Base-by-base conservation (phyloP, 306 rosid species). In the Dryas alaskensis region DNA sequence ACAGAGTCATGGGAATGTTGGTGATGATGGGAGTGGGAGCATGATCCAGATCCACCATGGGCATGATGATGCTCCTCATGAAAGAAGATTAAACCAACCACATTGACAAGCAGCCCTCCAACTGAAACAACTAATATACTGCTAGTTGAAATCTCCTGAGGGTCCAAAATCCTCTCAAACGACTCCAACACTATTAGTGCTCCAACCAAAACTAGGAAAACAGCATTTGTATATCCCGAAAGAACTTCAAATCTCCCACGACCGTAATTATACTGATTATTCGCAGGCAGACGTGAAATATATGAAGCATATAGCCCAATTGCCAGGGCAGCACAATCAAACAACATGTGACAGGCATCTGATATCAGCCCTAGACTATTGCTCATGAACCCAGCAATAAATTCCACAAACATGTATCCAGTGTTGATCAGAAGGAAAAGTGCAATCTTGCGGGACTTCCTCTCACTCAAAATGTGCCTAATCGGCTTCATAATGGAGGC, bases 11-110 rank as follows among this genome's bases (percentile, higher is more conserved):
- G 84, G 7, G 22, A 54, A 72, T 91, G 84, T 39, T 76, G 76
- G 69, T 73, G 82, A 37, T 75, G 76, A 50, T 78, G 77, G 8
- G 85, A 74, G 43, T 79, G 78, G 12, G 86, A 76, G 73, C 79
- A 75, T 19, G 86, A 79, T 55, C 91, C 91, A 17, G 92, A 80
- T 70, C 85, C 88, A 77, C 96, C 97, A 80, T 92, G 98, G 46
- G 95, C 98, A 81, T 87, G 98, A 81, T 90, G 98, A 81, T 92
- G 98, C 85, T 92, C 98, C 83, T 92, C 98, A 1, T 92, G 98
- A 79, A 92, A 90, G 89, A 92, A 92, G 78, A 92, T 66, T 74
- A 92, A 85, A 66, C 98, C 98, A 65, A 92, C 76, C 67, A 92
- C 74, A 75, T 92, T 92, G n/a, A 92, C 97, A 4, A 90, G 11